Conservation (phyloP, 306 rosid genomes). For the Potentilla sterilis region DNA sequence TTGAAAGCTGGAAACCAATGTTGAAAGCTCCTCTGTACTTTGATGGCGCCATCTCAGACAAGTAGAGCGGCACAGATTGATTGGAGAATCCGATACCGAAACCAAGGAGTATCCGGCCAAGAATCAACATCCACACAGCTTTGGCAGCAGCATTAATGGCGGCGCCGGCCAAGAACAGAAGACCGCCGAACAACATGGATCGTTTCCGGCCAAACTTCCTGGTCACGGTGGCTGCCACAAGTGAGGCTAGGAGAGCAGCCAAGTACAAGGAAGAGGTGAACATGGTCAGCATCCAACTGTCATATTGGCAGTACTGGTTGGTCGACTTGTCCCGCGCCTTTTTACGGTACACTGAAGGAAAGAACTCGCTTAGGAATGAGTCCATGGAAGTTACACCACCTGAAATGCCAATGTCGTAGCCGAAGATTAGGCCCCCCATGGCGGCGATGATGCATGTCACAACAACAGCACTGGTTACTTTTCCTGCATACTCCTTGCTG, state of each 20-base stretch:
- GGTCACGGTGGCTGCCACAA: conserved; percentile 70
- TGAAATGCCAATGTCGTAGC: conserved; percentile 96
- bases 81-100: conserved; percentile 91
- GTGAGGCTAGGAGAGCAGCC: conserved; percentile 75
- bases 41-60: conserved; percentile 94
- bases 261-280: conserved; percentile 88
- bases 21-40: conserved; percentile 79
- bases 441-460: conserved; percentile 84
- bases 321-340: conserved; percentile 27
- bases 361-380: conserved; percentile 64
- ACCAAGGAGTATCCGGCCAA: conserved; percentile 90
- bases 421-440: conserved; percentile 94
- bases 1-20: conserved; percentile 79
- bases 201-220: conserved; percentile 69
- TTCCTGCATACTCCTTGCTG: conserved; percentile 56
- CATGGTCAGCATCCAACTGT: conserved; percentile 64
- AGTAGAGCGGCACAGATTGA: conserved; percentile 91
- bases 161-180: conserved; percentile 70
- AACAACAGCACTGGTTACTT: conserved; percentile 62
- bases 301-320: conserved; percentile 79
- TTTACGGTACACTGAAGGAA: conserved; percentile 60
- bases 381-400: conserved; percentile 97
- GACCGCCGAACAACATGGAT: conserved; percentile 84
- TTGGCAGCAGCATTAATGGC: conserved; percentile 64
- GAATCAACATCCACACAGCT: conserved; percentile 63